Evolutionary conservation across 495 filamentous ascomycete species (phyloP), one percentile per base, ranked within the genome.

Genomic region (Aspergillus leporis): DNA sequence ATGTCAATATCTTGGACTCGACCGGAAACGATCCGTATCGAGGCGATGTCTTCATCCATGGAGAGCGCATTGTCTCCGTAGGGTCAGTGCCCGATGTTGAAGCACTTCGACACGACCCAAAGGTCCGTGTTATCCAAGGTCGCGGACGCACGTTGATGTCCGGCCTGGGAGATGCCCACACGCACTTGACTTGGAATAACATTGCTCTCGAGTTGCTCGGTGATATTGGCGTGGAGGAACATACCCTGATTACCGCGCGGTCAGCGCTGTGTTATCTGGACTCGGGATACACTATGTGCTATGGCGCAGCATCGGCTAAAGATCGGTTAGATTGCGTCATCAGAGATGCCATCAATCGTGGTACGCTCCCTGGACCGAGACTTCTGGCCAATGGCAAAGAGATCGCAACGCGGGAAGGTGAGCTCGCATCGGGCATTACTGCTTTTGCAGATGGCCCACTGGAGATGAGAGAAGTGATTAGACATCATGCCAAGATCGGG

Each of bases 311-410:
- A 7, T 76, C 78, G 1, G 81, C 81, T 0, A 79, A 82, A 58
- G 67, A 74, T 23, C 71, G 80, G 12, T 66, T 83, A 0, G 80
- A 82, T 55, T 58, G 75, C 32, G 80, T 80, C 16, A 75, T 85
- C 30, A 70, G 80, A 32, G 77, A 84, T 56, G 81, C 82, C 1
- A 85, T 86, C 57, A 81, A 83, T 43, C 67, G 68, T 0, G 83
- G 83, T 0, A 66, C 78, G 56, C 78, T 85, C n/a, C 78, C 77
- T 1, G 81, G 81, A 3, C 81, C 80, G 6, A 69, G 79, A 5
- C 78, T 70, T 57, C 62, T 82, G 12, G 79, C 78, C 0, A 83
- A 81, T 57, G 75, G 73, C 0, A 68, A 79, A 52, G 81, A 83
- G 62, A 80, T 83, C 43, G 76, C 77, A 4, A 65, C 65, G 25